phyloP scores from a whole-genome alignment of 2,329 filamentous ascomycete genomes.

The Venturia carpophila region DNA sequence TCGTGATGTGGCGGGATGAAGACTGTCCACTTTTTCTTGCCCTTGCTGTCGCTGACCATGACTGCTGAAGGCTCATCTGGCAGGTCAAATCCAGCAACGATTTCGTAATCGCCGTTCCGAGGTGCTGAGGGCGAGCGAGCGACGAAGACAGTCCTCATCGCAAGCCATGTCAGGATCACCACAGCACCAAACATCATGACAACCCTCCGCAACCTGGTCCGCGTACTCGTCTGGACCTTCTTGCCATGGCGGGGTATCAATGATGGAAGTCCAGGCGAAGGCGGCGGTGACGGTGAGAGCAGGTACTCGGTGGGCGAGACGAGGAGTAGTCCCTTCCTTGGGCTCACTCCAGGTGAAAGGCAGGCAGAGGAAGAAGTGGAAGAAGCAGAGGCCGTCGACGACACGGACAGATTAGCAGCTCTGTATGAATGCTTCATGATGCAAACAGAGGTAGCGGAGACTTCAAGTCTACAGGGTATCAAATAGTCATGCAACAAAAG shows the following conservation, averaged over 20 bases:
- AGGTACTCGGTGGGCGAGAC: conserved; percentile 10
- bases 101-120: conserved; percentile 50
- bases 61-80: conserved; percentile 67
- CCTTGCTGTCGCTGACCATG: conserved; percentile 57
- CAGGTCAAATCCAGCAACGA: conserved; percentile 57
- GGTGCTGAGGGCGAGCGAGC: conserved; percentile 23
- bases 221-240: conserved; percentile 49
- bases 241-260: conserved; percentile 59
- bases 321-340: conserved; percentile 9
- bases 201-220: conserved; percentile 50
- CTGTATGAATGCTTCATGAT: conserved; percentile 12
- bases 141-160: conserved; percentile 29
- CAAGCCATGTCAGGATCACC: conserved; percentile 46
- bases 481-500: conserved; percentile 1
- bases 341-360: conserved; percentile 16
- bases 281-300: conserved; percentile 46
- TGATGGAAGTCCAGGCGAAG: conserved; percentile 62
- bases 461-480: conserved; percentile 8
- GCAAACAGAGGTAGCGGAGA: not conserved
- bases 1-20: conserved; percentile 60
- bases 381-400: conserved; percentile 16
- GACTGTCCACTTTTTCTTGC: conserved; percentile 61
- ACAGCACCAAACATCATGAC: conserved; percentile 48
- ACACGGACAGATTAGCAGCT: conserved; percentile 16
- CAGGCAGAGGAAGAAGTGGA: conserved; percentile 10